These are phyloP conservation scores for Suillus cothurnatus DNA, from an alignment of 768 basidiomycete genomes.

Conservation along the genomic window DNA sequence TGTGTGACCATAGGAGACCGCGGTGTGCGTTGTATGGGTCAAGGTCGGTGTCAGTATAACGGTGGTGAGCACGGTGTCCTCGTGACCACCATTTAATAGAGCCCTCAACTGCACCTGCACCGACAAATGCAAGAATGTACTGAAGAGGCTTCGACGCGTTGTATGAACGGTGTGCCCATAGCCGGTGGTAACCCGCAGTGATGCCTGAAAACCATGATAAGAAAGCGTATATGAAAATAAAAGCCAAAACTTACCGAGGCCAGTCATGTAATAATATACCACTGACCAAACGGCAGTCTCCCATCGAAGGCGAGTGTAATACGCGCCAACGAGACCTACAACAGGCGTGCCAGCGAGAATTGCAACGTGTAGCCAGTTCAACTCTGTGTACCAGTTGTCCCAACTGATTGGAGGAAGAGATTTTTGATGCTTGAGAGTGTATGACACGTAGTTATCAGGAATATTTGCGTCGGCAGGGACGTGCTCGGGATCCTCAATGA, in stretches of 20 bases:
- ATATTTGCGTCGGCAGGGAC: slow-evolving; percentile 57
- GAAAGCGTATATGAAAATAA: slow-evolving; percentile 41
- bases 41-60: slow-evolving; percentile 96
- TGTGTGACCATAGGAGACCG: slow-evolving; percentile 84
- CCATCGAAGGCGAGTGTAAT: slow-evolving; percentile 63
- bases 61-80: slow-evolving; percentile 96
- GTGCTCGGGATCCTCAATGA: slow-evolving; percentile 31
- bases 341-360: slow-evolving; percentile 76
- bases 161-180: slow-evolving; percentile 96
- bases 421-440: slow-evolving; percentile 70
- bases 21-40: slow-evolving; percentile 95
- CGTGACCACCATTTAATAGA: slow-evolving; percentile 99
- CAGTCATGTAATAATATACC: slow-evolving; percentile 77
- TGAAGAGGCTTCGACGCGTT: slow-evolving; percentile 88
- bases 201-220: slow-evolving; percentile 51
- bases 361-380: slow-evolving; percentile 76
- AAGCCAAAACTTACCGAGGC: slow-evolving; percentile 63
- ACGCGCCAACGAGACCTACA: slow-evolving; percentile 72
- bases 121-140: slow-evolving; percentile 80
- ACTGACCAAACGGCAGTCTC: slow-evolving; percentile 73
- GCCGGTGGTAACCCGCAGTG: slow-evolving; percentile 93
- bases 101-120: slow-evolving; percentile 93
- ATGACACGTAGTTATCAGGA: slow-evolving; percentile 81
- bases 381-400: slow-evolving; percentile 58
- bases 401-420: slow-evolving; percentile 67